Base-by-base conservation (phyloP, 2,329 filamentous ascomycete genomes). In the Colletotrichum lentis region DNA sequence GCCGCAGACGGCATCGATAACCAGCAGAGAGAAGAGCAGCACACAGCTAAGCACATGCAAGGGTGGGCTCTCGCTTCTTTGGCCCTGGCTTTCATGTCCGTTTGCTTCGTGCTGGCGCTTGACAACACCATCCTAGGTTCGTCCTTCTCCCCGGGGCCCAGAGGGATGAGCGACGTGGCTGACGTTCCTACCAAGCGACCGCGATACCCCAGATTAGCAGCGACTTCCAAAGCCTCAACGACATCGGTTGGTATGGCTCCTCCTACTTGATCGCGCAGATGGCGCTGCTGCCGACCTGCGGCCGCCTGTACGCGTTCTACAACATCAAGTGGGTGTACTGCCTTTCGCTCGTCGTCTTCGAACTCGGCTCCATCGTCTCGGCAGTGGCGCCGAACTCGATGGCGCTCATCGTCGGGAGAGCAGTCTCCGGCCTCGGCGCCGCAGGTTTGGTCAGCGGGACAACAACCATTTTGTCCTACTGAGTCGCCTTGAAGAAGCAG, bases 151-250 rank as follows among this genome's bases (percentile, higher is more conserved):
- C 27, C 27, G 7, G 7, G 27, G 7, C 7, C 7, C 8, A 7
- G 27, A 31, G 27, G 8, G 2, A 8, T 31, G 27, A 31, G 7
- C 27, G 27, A 31, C 8, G 27, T 7, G 5, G 8, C 27, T 31
- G 37, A 54, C 2, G 35, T 39, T 18, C 35, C 5, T 54, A 31
- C 11, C 12, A 54, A 58, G 73, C 73, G 1, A 76, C 71, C 18
- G 73, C 73, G 11, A 75, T 74, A 11, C 74, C 72, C 1, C 71
- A 72, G 5, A 75, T 76, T 1, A 74, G 71, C 0, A 73, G 72
- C 18, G 71, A 73, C 5, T 74, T 80, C 63, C 76, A 76, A 4
- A 80, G 79, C 5, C 79, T 82, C 18, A 63, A 58, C 0, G 75
- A 78, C 24, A 57, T 74, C 31, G 74, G 79, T 22, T 84, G 73